These are phyloP conservation scores for Phytophthora chlamydospora DNA, from an alignment of 352 stramenopile genomes.

Conservation along the genomic window DNA sequence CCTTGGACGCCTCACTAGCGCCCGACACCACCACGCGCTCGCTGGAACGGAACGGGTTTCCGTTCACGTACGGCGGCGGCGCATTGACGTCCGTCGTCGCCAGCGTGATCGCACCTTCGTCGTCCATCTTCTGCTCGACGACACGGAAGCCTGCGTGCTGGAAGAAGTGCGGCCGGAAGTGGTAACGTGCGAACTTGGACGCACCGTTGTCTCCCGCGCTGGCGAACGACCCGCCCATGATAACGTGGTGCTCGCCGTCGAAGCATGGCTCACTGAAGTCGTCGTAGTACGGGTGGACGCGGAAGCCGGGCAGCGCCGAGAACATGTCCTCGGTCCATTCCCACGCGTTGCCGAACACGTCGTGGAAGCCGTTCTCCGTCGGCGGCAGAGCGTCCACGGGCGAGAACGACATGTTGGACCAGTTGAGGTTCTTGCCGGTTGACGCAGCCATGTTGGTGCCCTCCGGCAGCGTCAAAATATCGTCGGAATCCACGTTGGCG, in stretches of 20 bases:
- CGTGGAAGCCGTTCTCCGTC: conserved; percentile 86
- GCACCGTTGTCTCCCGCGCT: conserved; percentile 94
- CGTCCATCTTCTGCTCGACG: conserved; percentile 86
- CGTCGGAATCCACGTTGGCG: conserved; percentile 55
- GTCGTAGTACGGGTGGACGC: conserved; percentile 94
- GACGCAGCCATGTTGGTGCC: conserved; percentile 48
- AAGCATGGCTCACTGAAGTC: conserved; percentile 98
- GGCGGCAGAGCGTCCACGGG: conserved; percentile 86
- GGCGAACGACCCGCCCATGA: conserved; percentile 96
- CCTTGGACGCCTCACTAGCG: not conserved
- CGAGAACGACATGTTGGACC: conserved; percentile 91
- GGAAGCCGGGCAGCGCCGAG: conserved; percentile 92
- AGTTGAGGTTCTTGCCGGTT: conserved; percentile 91
- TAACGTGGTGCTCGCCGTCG: conserved; percentile 96
- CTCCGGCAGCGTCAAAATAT: conserved; percentile 71
- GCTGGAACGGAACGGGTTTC: conserved; percentile 66
- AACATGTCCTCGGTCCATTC: conserved; percentile 97
- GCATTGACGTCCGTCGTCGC: conserved; percentile 77
- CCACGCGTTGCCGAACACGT: conserved; percentile 96
- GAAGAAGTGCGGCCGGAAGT: conserved; percentile 98
- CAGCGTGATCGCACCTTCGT: conserved; percentile 55
- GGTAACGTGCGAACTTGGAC: conserved; percentile 95
- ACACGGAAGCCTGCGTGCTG: conserved; percentile 96
- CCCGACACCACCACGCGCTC: conserved; percentile 45
- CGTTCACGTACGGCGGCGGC: conserved; percentile 64